Percentiles rank a stretch among this genome's conserved stretches.
Conservation (phyloP, 2,329 filamentous ascomycete genomes). For the Seiridium cupressi region DNA sequence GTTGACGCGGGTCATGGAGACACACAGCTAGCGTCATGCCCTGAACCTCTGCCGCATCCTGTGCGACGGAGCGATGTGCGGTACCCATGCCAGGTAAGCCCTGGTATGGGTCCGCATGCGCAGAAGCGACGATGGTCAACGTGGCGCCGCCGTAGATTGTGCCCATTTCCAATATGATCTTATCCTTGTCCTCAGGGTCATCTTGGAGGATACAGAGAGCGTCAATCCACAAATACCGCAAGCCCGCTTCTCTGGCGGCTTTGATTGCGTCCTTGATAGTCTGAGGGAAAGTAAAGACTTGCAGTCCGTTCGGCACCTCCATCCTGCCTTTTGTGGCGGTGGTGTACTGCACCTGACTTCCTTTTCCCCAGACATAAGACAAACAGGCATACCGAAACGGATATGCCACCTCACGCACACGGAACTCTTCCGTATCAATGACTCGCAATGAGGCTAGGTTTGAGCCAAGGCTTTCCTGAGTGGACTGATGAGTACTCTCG, state of each 20-base stretch:
- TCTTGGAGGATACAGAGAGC: constrained; percentile 8
- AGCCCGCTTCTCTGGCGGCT: neutral
- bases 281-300: neutral
- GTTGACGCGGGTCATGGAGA: neutral
- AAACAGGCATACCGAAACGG: neutral
- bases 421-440: neutral
- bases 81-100: neutral
- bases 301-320: neutral
- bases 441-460: neutral
- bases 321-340: neutral
- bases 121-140: constrained; percentile 2
- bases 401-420: neutral
- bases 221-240: constrained; percentile 4
- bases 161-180: neutral
- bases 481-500: neutral
- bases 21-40: neutral
- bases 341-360: neutral
- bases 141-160: neutral
- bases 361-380: neutral
- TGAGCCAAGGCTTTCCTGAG: neutral
- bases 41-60: neutral
- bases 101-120: neutral
- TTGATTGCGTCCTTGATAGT: neutral
- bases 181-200: neutral
- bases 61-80: neutral